A percentile compares a stretch with the other conserved stretches of the same genome.
Evolutionary conservation across 257 asterid species (phyloP).

Genomic region (Echium plantagineum): DNA sequence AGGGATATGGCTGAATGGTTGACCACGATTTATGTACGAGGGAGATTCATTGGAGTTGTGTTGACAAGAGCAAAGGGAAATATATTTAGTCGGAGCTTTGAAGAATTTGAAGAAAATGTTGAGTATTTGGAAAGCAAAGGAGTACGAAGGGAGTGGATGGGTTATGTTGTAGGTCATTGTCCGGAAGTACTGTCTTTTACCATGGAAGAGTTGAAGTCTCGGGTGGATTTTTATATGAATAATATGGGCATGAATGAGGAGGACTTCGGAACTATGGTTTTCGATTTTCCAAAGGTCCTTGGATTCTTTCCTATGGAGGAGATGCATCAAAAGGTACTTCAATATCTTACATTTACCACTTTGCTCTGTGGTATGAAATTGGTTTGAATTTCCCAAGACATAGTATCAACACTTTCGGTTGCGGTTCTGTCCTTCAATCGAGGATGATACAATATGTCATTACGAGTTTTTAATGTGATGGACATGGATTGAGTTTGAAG

Average conservation of each 20-base stretch:
- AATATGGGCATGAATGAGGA: conserved; percentile 66
- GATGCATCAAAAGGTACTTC: conserved; percentile 78
- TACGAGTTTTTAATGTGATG: background rate
- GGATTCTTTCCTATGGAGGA: conserved; percentile 80
- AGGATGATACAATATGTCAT: background rate
- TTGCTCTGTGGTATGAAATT: background rate
- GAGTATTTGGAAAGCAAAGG: conserved; percentile 62
- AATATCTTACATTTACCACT: background rate
- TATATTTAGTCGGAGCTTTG: conserved; percentile 35
- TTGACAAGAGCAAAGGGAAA: conserved; percentile 48
- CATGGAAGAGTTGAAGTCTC: conserved; percentile 59
- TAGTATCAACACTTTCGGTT: background rate
- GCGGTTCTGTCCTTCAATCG: background rate
- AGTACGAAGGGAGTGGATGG: conserved; percentile 83
- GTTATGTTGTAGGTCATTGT: conserved; percentile 68
- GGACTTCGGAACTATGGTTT: conserved; percentile 93
- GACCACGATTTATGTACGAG: conserved; percentile 58
- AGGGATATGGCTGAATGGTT: conserved; percentile 61
- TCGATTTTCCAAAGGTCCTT: conserved; percentile 78
- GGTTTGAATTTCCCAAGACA: too few species aligned
- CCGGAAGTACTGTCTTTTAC: conserved; percentile 66
- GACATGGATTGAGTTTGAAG: conserved; percentile 2
- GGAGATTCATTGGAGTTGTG: conserved; percentile 72
- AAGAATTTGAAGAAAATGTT: conserved; percentile 52
- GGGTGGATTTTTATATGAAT: conserved; percentile 46